Evolutionary conservation across 192 early-diverging fungal species (phyloP).

Genomic region (Coemansia javaensis): DNA sequence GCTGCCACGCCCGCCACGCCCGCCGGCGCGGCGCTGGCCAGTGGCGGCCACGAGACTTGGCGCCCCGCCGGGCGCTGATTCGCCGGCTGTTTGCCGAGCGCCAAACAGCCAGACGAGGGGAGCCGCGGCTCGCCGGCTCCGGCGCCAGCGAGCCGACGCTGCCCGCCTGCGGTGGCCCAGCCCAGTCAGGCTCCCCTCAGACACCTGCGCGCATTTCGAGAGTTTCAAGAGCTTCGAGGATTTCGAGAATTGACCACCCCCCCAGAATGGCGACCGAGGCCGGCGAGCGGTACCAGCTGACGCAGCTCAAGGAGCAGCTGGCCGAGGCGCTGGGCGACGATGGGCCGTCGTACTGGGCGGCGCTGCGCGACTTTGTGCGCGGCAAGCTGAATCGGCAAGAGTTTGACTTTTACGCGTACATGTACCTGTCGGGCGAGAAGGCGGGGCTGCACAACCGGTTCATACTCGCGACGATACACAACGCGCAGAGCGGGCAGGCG

Average conservation of each 20-base stretch:
- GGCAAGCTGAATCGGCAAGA: constrained; percentile 73
- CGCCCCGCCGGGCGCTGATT: too few species aligned
- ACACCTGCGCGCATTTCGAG: too few species aligned
- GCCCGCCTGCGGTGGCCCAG: too few species aligned
- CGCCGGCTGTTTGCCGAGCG: too few species aligned
- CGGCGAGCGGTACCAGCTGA: constrained; percentile 47
- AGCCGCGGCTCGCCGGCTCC: too few species aligned
- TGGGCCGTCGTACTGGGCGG: constrained; percentile 70
- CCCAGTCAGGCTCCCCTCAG: too few species aligned
- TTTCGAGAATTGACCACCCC: not conserved
- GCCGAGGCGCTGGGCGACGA: constrained; percentile 72
- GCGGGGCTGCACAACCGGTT: constrained; percentile 67
- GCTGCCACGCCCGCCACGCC: not conserved
- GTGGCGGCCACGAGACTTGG: too few species aligned
- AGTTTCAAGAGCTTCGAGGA: too few species aligned
- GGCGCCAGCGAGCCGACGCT: too few species aligned
- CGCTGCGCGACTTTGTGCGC: constrained; percentile 67
- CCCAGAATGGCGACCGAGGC: constrained; percentile 2
- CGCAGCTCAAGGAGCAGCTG: constrained; percentile 65
- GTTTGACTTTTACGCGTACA: constrained; percentile 74
- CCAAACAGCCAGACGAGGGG: too few species aligned
- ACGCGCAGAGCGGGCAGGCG: constrained; percentile 62
- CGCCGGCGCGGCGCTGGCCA: too few species aligned
- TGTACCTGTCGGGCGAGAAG: constrained; percentile 53
- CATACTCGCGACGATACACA: constrained; percentile 73